Evolutionary conservation across 768 basidiomycete genomes (phyloP), one percentile per base, ranked within the genome.

Genomic region (Kwoniella heveanensis): DNA sequence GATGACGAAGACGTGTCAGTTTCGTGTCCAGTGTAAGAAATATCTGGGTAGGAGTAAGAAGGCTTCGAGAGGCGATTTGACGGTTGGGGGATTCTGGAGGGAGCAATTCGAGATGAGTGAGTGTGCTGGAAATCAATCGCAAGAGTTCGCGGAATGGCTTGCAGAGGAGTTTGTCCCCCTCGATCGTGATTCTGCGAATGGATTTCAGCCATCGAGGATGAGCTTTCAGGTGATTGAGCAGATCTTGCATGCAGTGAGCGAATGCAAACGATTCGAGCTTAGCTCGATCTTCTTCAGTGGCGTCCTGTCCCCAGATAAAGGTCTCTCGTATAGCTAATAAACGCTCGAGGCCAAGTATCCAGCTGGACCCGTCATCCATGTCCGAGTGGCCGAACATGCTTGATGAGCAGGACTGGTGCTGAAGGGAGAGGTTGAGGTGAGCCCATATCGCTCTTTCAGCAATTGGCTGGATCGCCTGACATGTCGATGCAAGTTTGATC

Each of bases 81-180:
- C 22, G 44, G 50, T 61, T 39, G 5, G 53, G 46, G 37, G 22
- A 56, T 47, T 47, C 62, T 0, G 62, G 59, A 1, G 54, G 61
- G 13, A 64, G 17, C n/a, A 64, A 27, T 22, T 57, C 54, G 9
- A 65, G 36, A 5, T n/a, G 29, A 15, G 8, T 36, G 5, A 69
- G 47, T 24, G 56, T 57, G 15, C 32, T 19, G 1, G 56, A 32
- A 22, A 48, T 9, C 19, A 58, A 47, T 9, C 47, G 26, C 22
- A 65, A 57, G 15, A 69, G 44, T 12, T 52, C 19, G 7, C 21
- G n/a, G 26, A 69, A 53, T 17, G 47, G 22, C 19, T 49, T 13
- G 22, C 57, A 55, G 19, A 58, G 21, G 9, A 56, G 27, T 44
- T 27, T 47, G 36, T 69, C 63, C 2, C 62, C 36, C 30, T 69